Evolutionary conservation across 495 filamentous ascomycete species (phyloP).

Genomic region (Xylaria venustula): DNA sequence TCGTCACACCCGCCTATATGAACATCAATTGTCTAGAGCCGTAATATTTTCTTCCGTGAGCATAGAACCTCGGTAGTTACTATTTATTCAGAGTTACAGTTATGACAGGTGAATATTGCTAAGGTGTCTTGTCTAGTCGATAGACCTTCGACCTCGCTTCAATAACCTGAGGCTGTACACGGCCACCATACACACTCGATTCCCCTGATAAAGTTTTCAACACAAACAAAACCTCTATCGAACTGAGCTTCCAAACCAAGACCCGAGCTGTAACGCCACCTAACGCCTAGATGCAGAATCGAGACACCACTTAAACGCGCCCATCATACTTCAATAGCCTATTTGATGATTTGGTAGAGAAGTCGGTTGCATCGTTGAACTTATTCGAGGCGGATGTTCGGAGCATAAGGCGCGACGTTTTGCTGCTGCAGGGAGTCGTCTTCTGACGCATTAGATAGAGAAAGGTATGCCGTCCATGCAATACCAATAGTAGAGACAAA

Average conservation of each 20-base stretch:
- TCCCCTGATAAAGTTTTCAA: not conserved
- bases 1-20: not conserved
- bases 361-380: not conserved
- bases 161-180: not conserved
- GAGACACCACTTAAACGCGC: not conserved
- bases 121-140: not conserved
- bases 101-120: not conserved
- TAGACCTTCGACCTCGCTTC: constrained; percentile 1
- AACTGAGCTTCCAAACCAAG: not conserved
- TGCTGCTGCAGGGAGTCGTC: constrained; percentile 40
- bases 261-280: not conserved
- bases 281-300: constrained; percentile 4
- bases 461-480: constrained; percentile 98
- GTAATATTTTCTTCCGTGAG: constrained; percentile 3
- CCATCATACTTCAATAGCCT: not conserved
- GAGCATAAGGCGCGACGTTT: constrained; percentile 28
- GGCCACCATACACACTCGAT: not conserved
- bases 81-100: not conserved
- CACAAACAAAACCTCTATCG: not conserved
- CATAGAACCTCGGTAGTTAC: constrained; percentile 2
- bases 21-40: not conserved
- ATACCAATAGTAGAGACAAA: constrained; percentile 97
- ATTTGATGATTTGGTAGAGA: not conserved
- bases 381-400: constrained; percentile 32
- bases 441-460: constrained; percentile 85